Conservation (phyloP, 495 filamentous ascomycete species). For the Pseudomonodictys pantanalensis region DNA sequence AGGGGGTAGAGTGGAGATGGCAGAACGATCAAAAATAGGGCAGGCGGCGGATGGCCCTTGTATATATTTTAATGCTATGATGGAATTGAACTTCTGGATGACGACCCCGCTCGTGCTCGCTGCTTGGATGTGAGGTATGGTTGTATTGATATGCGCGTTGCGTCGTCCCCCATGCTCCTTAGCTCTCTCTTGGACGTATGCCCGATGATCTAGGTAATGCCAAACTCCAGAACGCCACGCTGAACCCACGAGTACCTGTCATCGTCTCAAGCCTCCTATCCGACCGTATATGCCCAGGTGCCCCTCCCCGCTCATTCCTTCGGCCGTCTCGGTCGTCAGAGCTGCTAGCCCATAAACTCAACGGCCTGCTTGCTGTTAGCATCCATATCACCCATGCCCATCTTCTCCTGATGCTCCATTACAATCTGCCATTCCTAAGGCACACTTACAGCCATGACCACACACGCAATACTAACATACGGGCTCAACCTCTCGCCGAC, state of each 20-base stretch:
- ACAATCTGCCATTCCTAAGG: background rate
- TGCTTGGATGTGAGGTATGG: background rate
- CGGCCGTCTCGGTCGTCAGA: background rate
- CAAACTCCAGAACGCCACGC: slow-evolving; percentile 17
- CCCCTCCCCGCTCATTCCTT: background rate
- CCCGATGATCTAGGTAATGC: too few species aligned
- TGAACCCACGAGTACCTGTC: too few species aligned
- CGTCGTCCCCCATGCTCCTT: too few species aligned
- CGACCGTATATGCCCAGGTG: background rate
- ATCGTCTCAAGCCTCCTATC: too few species aligned
- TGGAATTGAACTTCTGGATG: slow-evolving; percentile 3
- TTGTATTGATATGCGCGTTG: background rate
- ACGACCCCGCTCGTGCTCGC: too few species aligned
- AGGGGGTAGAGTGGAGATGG: too few species aligned
- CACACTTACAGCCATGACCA: slow-evolving; percentile 84
- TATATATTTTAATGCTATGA: slow-evolving; percentile 31
- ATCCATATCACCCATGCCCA: background rate
- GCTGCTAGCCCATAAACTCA: slow-evolving; percentile 3
- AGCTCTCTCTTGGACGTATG: too few species aligned
- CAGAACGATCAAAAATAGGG: too few species aligned
- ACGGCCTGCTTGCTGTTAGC: slow-evolving; percentile 3
- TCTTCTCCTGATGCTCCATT: background rate
- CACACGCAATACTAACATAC: slow-evolving; percentile 92
- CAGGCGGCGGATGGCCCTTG: background rate
- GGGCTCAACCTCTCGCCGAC: slow-evolving; percentile 92